Evolutionary conservation across 2,329 filamentous ascomycete species (phyloP), one percentile per base, ranked within the genome.

Genomic region (Botrytis byssoidea): DNA sequence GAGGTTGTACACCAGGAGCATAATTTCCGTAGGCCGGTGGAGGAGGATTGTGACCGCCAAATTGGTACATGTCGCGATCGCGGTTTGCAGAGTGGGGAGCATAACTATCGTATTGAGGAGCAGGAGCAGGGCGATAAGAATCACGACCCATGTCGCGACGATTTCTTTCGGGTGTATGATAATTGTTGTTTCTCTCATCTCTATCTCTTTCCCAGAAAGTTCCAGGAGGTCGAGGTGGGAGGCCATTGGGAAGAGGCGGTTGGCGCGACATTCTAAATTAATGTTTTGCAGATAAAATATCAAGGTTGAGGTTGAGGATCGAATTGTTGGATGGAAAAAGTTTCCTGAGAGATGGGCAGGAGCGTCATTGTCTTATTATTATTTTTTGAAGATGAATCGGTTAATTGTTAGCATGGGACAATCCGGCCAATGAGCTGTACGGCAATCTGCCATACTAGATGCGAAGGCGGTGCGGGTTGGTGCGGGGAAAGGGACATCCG

Each of bases 201-300:
- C 68, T 60, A 10, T 64, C 68, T 18, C 40, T 29, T 6, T 70
- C 60, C 42, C 44, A 40, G n/a, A 32, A 66, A 25, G 42, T 32
- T 29, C 12, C 44, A 29, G 68, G 44, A 16, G 75, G 75, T 44
- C 76, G 75, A 40, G 78, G 76, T 46, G 79, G 78, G n/a, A 76
- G 61, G 32, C 79, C 79, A 32, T 73, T 75, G 8, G 79, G 78
- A 42, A 77, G 78, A 32, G 79, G 79, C 14, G 79, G 79, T 74
- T 77, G 78, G 73, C 77, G 74, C 70, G 78, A 78, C 80, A 79
- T 80, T 46, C 51, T 29, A n/a, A 7, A 67, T 4, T 20, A 29
- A 51, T 51, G n/a, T 51, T n/a, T 29, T 29, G 46, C 6, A 35
- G 18, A 32, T 6, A 16, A 22, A 71, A 35, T 25, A 29, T 20